Percentiles rank a stretch among this genome's conserved stretches.
phyloP scores from a whole-genome alignment of 2,329 filamentous ascomycete species.

The Sphaceloma murrayae region DNA sequence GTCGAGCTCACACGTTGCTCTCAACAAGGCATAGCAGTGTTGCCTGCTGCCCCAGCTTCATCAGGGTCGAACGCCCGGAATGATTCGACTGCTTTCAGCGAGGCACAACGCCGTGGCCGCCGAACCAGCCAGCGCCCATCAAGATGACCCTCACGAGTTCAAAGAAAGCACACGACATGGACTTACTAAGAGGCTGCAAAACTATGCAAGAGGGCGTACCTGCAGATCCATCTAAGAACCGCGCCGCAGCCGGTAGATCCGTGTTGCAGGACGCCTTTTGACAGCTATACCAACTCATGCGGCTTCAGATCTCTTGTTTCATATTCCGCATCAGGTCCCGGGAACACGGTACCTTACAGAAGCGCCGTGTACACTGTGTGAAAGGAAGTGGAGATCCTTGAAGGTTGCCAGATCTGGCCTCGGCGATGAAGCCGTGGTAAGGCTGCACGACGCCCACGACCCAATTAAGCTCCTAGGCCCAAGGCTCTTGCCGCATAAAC shows the following conservation, averaged over 20 bases:
- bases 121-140: too few species aligned
- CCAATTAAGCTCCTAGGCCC: slow-evolving; percentile 3
- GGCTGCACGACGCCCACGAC: slow-evolving; percentile 4
- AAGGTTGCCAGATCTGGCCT: slow-evolving; percentile 9
- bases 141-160: too few species aligned
- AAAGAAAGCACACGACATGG: too few species aligned
- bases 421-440: slow-evolving; percentile 2
- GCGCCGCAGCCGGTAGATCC: slow-evolving; percentile 7
- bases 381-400: neutral
- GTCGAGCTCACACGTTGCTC: slow-evolving; percentile 3
- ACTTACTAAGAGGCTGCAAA: slow-evolving; percentile 4
- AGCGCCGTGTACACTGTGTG: too few species aligned
- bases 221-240: slow-evolving; percentile 11
- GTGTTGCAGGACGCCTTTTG: slow-evolving; percentile 6
- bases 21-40: too few species aligned
- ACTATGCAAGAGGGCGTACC: slow-evolving; percentile 1
- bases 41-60: too few species aligned
- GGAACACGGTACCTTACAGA: neutral
- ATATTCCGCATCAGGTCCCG: neutral
- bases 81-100: neutral
- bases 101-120: neutral
- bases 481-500: slow-evolving; percentile 9
- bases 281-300: slow-evolving; percentile 12
- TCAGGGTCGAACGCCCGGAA: too few species aligned
- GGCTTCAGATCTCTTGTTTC: slow-evolving; percentile 7